These are phyloP conservation scores for Jamesozyma jinghongensis DNA, from an alignment of 805 yeast species.

Conservation along the genomic window DNA sequence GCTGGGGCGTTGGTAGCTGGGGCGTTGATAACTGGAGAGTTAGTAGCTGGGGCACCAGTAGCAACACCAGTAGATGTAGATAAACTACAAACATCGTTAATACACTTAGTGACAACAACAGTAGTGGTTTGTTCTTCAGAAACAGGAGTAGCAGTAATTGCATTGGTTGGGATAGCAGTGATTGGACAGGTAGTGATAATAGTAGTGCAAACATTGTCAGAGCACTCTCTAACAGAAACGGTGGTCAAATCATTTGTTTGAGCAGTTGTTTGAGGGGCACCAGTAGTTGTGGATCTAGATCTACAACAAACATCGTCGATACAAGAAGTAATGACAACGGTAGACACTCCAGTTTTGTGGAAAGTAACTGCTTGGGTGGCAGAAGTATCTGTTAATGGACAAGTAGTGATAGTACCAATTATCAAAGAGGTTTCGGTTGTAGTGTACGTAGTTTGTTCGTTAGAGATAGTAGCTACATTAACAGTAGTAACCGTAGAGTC, in stretches of 20 bases:
- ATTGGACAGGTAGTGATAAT: background rate
- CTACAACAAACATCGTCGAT: too few species aligned
- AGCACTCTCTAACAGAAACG: background rate
- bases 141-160: background rate
- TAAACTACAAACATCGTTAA: background rate
- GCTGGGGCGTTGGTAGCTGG: background rate
- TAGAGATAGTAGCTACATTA: background rate
- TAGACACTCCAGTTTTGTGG: too few species aligned
- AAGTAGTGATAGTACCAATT: too few species aligned
- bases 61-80: slow-evolving; percentile 3
- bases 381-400: background rate
- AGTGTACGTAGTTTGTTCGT: too few species aligned
- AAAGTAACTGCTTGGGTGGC: too few species aligned
- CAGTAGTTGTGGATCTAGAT: background rate
- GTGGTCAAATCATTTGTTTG: background rate
- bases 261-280: background rate
- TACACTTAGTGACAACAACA: background rate
- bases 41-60: background rate
- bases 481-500: background rate
- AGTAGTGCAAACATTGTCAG: background rate
- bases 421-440: too few species aligned
- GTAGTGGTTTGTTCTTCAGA: background rate
- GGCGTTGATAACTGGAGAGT: background rate
- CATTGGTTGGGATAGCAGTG: slow-evolving; percentile 1
- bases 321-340: too few species aligned